phyloP scores from a whole-genome alignment of 2,329 filamentous ascomycete genomes.

The Penicillium sp. region DNA sequence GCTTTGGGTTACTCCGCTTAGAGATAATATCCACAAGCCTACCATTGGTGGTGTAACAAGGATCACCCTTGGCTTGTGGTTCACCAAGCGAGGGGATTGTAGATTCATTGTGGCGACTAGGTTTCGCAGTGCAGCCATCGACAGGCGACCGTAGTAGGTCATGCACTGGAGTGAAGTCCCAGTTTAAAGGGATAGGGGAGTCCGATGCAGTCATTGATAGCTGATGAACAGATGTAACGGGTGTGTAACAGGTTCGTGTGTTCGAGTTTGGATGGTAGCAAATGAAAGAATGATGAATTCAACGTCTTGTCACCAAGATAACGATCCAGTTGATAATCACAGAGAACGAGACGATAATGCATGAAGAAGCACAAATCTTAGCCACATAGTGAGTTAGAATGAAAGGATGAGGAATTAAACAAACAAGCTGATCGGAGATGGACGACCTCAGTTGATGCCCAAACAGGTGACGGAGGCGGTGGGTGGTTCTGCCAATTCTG shows the following conservation, averaged over 20 bases:
- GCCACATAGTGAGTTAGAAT: conserved; percentile 15
- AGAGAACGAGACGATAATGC: background rate
- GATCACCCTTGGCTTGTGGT: conserved; percentile 10
- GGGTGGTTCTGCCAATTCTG: background rate
- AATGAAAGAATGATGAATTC: background rate
- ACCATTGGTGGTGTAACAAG: background rate
- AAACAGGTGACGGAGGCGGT: conserved; percentile 11
- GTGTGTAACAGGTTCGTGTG: background rate
- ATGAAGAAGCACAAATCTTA: background rate
- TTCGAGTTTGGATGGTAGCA: background rate
- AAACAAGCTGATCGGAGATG: background rate
- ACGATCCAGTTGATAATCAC: background rate
- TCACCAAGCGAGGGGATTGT: conserved; percentile 5
- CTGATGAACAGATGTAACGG: background rate
- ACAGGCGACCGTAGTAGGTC: conserved; percentile 43
- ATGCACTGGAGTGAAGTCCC: conserved; percentile 50
- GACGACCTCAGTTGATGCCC: background rate
- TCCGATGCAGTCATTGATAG: conserved; percentile 32
- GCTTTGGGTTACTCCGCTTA: conserved; percentile 21
- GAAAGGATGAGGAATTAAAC: background rate
- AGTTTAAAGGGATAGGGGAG: conserved; percentile 34
- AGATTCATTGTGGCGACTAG: conserved; percentile 14
- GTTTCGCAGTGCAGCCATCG: conserved; percentile 13
- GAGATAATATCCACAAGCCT: background rate
- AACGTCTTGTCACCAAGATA: background rate